A percentile compares a stretch with the other conserved stretches of the same genome.
phyloP scores from a whole-genome alignment of 2,329 filamentous ascomycete genomes.

The Graphium sp. region DNA sequence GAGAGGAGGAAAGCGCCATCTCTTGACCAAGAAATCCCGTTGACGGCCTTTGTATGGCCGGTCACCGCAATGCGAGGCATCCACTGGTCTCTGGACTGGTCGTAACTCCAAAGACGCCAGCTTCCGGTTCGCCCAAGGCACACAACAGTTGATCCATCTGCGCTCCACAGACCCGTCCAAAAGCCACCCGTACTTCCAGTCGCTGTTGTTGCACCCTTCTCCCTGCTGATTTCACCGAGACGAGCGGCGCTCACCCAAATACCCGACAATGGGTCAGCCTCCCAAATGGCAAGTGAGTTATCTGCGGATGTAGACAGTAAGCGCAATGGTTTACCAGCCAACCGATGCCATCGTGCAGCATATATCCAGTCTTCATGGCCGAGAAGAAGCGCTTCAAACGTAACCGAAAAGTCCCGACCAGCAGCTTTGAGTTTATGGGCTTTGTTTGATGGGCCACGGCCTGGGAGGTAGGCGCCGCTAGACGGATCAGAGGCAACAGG shows the following conservation, averaged over 20 bases:
- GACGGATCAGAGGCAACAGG: slow-evolving; percentile 36
- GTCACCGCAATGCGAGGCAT: slow-evolving; percentile 58
- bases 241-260: slow-evolving; percentile 80
- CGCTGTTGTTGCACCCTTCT: slow-evolving; percentile 91
- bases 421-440: slow-evolving; percentile 55
- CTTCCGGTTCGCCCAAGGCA: slow-evolving; percentile 83
- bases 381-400: slow-evolving; percentile 83
- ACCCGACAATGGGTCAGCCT: slow-evolving; percentile 65
- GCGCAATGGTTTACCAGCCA: slow-evolving; percentile 24
- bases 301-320: slow-evolving; percentile 86
- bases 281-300: slow-evolving; percentile 89
- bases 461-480: slow-evolving; percentile 40
- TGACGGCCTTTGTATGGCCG: slow-evolving; percentile 71
- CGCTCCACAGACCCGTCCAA: slow-evolving; percentile 77
- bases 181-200: slow-evolving; percentile 93
- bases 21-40: slow-evolving; percentile 69
- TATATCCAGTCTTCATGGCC: slow-evolving; percentile 99
- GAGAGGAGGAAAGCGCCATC: slow-evolving; percentile 74
- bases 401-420: slow-evolving; percentile 55
- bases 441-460: slow-evolving; percentile 75
- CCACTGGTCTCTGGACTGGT: slow-evolving; percentile 50
- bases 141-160: slow-evolving; percentile 51
- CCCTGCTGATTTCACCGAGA: slow-evolving; percentile 82
- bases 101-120: slow-evolving; percentile 73
- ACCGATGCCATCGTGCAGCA: slow-evolving; percentile 57